Conservation (phyloP, 208 protist genomes). For the Leishmania tarentolae region DNA sequence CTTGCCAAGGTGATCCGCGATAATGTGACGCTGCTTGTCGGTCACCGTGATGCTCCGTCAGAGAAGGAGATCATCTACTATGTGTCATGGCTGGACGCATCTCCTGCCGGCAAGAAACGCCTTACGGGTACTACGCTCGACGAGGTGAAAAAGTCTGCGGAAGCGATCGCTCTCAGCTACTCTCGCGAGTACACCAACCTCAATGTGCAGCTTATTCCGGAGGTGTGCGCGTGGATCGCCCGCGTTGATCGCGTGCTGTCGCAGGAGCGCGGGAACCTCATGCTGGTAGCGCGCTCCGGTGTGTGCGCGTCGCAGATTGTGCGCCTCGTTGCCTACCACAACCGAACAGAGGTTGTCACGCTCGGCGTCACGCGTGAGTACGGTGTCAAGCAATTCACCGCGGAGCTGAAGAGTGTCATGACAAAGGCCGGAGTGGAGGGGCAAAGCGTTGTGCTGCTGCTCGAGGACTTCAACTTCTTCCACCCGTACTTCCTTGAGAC, state of each 20-base stretch:
- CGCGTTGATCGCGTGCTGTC: conserved; percentile 97
- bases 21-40: conserved; percentile 78
- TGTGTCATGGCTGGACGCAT: conserved; percentile 67
- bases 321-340: conserved; percentile 91
- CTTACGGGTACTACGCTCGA: conserved; percentile 55
- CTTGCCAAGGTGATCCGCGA: conserved; percentile 77
- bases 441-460: conserved; percentile 86
- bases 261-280: conserved; percentile 91
- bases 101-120: conserved; percentile 54
- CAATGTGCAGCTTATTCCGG: conserved; percentile 94
- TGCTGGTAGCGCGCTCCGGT: conserved; percentile 94
- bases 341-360: conserved; percentile 88
- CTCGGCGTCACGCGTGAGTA: conserved; percentile 93
- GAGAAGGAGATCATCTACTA: conserved; percentile 84
- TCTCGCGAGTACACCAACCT: conserved; percentile 94
- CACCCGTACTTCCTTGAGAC: conserved; percentile 91
- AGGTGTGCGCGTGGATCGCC: conserved; percentile 94
- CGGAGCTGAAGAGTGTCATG: conserved; percentile 95
- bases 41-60: conserved; percentile 57
- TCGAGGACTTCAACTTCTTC: conserved; percentile 97
- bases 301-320: conserved; percentile 93
- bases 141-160: conserved; percentile 75
- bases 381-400: conserved; percentile 92
- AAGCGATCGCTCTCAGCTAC: conserved; percentile 83
- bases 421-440: conserved; percentile 91